Evolutionary conservation across 805 yeast species (phyloP), one percentile per base, ranked within the genome.

Genomic region (Dipodascus albidus): DNA sequence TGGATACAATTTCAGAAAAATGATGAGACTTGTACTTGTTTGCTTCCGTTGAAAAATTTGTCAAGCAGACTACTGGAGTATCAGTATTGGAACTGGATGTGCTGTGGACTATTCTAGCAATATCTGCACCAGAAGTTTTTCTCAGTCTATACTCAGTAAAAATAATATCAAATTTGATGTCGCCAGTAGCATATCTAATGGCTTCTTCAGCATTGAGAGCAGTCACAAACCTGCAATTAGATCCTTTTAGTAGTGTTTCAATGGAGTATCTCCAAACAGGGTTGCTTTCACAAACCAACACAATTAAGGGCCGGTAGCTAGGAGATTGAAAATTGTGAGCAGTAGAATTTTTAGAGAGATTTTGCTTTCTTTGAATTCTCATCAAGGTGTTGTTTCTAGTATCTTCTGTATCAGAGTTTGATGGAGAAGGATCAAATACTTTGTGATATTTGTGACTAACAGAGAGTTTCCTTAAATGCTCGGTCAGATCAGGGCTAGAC

Each of bases 201-300:
- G 89, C 73, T 56, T 89, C 96, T 56, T 88, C 91, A 1, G 95
- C 96, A 55, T 82, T 81, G 0, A 81, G 72, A 3, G 87, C 85
- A 1, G 85, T 73, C 2, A 87, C 85, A 6, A 88, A 96, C 11
- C 83, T 80, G 69, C 96, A 88, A 0, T 95, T 95, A 22, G 82
- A 64, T 52, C 75, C 74, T 55, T 80, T 87, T 54, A 91, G 70
- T 57, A 82, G 74, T 55, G 76, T 78, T 47, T 80, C 76, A 23
- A 83, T 76, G 14, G 87, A 74, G 61, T 79, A 86, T 50, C 95
- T 70, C 59, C 87, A 82, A 54, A 84, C 84, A 0, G 96, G 93
- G 55, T 87, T 86, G 1, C 93, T 88, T 61, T 88, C 96, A 67
- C 96, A 89, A 14, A 88, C 72, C 49, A 91, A 70, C 2, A 89